phyloP scores from a whole-genome alignment of 805 yeast genomes.

The Saturnispora sekii region DNA sequence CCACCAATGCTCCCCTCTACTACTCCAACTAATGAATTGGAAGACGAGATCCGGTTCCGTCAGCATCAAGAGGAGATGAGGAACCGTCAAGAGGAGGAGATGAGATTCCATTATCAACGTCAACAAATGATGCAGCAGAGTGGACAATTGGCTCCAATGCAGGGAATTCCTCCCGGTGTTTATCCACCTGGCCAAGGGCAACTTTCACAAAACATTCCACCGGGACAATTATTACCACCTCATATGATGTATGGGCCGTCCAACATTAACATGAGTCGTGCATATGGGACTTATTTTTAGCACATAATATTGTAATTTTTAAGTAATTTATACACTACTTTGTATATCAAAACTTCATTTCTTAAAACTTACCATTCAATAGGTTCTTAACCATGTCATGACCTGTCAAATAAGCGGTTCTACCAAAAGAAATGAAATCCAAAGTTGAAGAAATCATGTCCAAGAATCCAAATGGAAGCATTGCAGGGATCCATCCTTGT shows the following conservation, averaged over 20 bases:
- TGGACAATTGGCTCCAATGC: no score
- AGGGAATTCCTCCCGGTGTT: no score
- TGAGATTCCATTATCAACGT: slow-evolving; percentile 1
- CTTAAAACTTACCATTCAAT: slow-evolving; percentile 58
- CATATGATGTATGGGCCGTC: no score
- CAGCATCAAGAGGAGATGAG: slow-evolving; percentile 4
- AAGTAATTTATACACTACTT: background rate
- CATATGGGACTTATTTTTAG: background rate
- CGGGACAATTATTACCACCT: no score
- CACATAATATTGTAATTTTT: background rate
- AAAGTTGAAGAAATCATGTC: slow-evolving; percentile 73
- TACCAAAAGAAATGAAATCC: slow-evolving; percentile 58
- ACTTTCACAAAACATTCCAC: background rate
- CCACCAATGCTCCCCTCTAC: background rate
- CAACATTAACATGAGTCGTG: no score
- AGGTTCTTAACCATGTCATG: slow-evolving; percentile 67
- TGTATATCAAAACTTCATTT: background rate
- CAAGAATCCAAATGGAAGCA: slow-evolving; percentile 92
- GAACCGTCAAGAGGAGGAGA: slow-evolving; percentile 3
- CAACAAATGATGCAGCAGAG: background rate
- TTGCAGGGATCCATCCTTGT: slow-evolving; percentile 97
- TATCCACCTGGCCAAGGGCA: no score
- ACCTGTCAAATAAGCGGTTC: slow-evolving; percentile 69
- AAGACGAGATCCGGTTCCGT: background rate
- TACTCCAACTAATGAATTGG: background rate